phyloP scores from a whole-genome alignment of 1,284 basidiomycete genomes.

The Macrocystidia cucumis region DNA sequence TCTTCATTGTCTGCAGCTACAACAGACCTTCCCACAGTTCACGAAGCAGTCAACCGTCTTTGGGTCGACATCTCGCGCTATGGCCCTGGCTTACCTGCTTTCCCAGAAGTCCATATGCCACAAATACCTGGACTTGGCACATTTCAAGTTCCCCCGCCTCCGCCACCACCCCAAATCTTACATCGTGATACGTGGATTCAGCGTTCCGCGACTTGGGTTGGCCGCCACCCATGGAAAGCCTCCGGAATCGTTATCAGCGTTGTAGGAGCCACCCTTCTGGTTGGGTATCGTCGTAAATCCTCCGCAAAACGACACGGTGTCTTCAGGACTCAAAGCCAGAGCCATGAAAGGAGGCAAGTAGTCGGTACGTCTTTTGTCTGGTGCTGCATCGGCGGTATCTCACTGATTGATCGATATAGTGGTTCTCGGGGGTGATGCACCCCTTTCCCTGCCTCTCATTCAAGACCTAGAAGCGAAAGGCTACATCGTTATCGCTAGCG shows the following conservation, averaged over 20 bases:
- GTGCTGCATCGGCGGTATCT: slow-evolving; percentile 8
- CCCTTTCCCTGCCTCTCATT: slow-evolving; percentile 62
- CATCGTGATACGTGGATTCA: slow-evolving; percentile 36
- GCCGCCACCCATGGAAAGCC: slow-evolving; percentile 51
- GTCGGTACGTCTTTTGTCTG: slow-evolving; percentile 43
- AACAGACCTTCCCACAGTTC: slow-evolving; percentile 53
- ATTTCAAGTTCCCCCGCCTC: slow-evolving; percentile 59
- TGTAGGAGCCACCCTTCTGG: slow-evolving; percentile 51
- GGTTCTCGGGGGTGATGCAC: slow-evolving; percentile 71
- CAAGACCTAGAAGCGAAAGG: slow-evolving; percentile 66
- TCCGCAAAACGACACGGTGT: slow-evolving; percentile 14
- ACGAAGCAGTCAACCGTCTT: slow-evolving; percentile 57
- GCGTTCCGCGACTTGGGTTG: slow-evolving; percentile 41
- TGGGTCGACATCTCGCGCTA: slow-evolving; percentile 76
- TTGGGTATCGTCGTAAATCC: slow-evolving; percentile 38
- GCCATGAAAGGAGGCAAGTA: slow-evolving; percentile 53
- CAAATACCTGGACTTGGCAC: slow-evolving; percentile 61
- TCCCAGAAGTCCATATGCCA: slow-evolving; percentile 55
- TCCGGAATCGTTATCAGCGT: slow-evolving; percentile 44
- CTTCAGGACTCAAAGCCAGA: slow-evolving; percentile 23
- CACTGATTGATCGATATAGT: slow-evolving; percentile 32
- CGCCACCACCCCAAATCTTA: slow-evolving; percentile 52
- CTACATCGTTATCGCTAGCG: slow-evolving; percentile 75
- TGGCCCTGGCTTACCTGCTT: slow-evolving; percentile 59
- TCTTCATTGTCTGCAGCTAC: slow-evolving; percentile 50